These are phyloP conservation scores for Epichloe hybrida DNA, from an alignment of 2,329 filamentous ascomycete genomes.

Conservation along the genomic window DNA sequence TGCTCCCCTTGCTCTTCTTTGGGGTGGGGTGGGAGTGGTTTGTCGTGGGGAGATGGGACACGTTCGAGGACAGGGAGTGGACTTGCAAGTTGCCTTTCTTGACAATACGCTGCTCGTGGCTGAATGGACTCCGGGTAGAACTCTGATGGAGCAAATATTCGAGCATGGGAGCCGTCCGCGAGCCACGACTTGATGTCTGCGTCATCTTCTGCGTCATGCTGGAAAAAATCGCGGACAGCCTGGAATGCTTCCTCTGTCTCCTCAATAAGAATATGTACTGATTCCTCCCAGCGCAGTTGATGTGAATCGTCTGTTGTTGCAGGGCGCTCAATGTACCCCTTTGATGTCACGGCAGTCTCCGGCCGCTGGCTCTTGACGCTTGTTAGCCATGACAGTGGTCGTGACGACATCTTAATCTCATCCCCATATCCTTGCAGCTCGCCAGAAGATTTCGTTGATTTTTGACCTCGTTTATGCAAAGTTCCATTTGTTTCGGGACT, in stretches of 20 bases:
- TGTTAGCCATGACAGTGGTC: slow-evolving; percentile 11
- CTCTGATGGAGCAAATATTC: background rate
- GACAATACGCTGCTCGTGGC: background rate
- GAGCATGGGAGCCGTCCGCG: slow-evolving; percentile 7
- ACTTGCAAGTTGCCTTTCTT: background rate
- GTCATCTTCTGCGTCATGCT: slow-evolving; percentile 21
- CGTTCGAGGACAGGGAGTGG: background rate
- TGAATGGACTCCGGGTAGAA: background rate
- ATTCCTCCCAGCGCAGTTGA: slow-evolving; percentile 18
- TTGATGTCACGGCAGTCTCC: background rate
- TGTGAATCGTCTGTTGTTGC: background rate
- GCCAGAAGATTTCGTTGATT: background rate
- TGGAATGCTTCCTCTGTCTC: slow-evolving; percentile 38
- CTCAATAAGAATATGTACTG: slow-evolving; percentile 31
- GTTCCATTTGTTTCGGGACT: background rate
- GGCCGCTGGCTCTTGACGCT: slow-evolving; percentile 9
- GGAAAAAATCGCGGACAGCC: slow-evolving; percentile 28
- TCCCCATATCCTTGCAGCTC: background rate
- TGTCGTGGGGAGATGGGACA: background rate
- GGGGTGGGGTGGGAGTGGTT: slow-evolving; percentile 7
- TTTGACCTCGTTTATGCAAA: background rate
- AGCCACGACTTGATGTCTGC: slow-evolving; percentile 17
- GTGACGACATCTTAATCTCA: background rate
- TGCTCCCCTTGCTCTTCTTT: slow-evolving; percentile 8
- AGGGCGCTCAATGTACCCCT: slow-evolving; percentile 2